Conservation (phyloP, 495 filamentous ascomycete genomes). For the Neurospora sp. region DNA sequence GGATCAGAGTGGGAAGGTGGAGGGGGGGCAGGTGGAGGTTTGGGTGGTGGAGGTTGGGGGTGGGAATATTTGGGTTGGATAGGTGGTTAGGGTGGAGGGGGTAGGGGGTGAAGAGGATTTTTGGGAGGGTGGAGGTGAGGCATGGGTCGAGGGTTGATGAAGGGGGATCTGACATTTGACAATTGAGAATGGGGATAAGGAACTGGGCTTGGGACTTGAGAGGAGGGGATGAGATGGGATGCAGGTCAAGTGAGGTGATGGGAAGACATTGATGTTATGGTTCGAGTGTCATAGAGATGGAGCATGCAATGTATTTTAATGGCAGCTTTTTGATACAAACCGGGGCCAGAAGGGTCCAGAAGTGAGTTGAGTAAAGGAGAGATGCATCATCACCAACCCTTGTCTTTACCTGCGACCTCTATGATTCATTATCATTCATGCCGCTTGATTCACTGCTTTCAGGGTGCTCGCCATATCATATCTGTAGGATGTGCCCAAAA, state of each 20-base stretch:
- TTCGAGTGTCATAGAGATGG: background rate
- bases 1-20: slow-evolving; percentile 60
- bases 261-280: background rate
- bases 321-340: background rate
- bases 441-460: background rate
- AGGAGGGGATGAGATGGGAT: background rate
- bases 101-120: background rate
- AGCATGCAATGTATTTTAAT: background rate
- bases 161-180: background rate
- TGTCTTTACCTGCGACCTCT: background rate
- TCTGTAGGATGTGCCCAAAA: too few species aligned
- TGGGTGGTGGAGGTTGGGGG: slow-evolving; percentile 64
- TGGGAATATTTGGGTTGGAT: slow-evolving; percentile 15
- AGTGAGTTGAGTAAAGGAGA: background rate
- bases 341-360: background rate
- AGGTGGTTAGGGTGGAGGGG: slow-evolving; percentile 10
- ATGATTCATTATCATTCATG: background rate
- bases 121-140: too few species aligned
- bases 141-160: background rate
- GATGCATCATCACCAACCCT: background rate
- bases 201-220: background rate
- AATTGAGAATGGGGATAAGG: too few species aligned
- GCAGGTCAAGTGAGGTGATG: background rate
- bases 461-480: too few species aligned
- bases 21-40: slow-evolving; percentile 45